Evolutionary conservation across 176 grass and related monocot genomes (phyloP), one percentile per base, ranked within the genome.

Genomic region (Phoenix roebelenii): DNA sequence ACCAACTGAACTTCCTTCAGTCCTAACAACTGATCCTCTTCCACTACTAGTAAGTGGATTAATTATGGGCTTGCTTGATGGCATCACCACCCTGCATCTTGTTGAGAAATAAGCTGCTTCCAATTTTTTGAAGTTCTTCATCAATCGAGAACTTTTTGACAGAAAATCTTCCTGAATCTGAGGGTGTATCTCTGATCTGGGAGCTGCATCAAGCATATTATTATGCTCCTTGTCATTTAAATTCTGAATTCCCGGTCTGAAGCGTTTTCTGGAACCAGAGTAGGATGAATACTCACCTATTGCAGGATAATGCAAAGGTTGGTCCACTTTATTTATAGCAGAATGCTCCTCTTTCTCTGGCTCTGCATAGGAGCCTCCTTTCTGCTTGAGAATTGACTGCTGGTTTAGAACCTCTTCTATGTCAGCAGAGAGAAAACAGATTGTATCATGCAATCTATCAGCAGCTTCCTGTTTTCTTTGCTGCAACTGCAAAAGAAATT

Each of bases 51-150:
- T 62, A 70, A 77, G 52, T 44, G 59, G 78, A 59, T 64, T 78
- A 58, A 55, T 82, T 61, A 72, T 30, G 50, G 73, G 76, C 59
- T 79, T 79, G 23, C 76, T 75, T 70, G 32, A 66, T 75, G 77
- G 85, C 67, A 68, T 85, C 44, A 71, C 54, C 65, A 83, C 64
- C 58, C 74, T 68, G 58, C 81, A 89, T 56, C 94, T 76, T 50
- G 84, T 80, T 59, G 80, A 71, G 75, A 98, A 92, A 72, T 98
- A 98, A 63, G 82, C 88, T 30, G 79, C 77, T 77, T 98, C 94
- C 62, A 98, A 76, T 75, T 92, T 98, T 86, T 81, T 86, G 57
- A 88, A 98, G 79, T 98, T 98, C 59, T 89, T 92, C 88, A 98
- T 98, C 59, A 98, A 75, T 25, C 88, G 85, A 23, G 88, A 83